Percentiles rank a stretch among this genome's conserved stretches.
These are phyloP conservation scores for Eucalyptus sp. DNA, from an alignment of 345 rosid species.

Conservation along the genomic window DNA sequence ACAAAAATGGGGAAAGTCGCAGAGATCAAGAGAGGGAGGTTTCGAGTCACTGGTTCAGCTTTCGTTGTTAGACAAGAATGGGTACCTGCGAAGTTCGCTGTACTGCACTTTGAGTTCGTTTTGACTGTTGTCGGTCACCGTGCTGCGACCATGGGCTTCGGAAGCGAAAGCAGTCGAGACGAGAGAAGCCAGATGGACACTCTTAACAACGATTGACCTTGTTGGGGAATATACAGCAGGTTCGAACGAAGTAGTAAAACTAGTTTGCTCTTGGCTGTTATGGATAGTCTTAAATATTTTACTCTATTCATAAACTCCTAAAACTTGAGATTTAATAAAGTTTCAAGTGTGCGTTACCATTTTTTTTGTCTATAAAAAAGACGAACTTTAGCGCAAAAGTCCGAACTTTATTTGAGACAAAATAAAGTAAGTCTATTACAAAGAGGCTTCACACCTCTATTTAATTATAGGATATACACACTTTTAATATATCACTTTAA, in stretches of 20 bases:
- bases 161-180: neutral
- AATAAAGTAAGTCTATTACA: no score
- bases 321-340: no score
- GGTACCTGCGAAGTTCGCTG: neutral
- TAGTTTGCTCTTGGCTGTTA: no score
- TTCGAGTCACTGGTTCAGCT: neutral
- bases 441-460: no score
- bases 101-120: neutral
- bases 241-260: neutral
- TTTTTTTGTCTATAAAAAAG: no score
- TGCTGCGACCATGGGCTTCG: neutral
- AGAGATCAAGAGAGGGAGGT: neutral
- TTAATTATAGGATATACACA: no score
- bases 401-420: no score
- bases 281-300: neutral
- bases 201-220: neutral
- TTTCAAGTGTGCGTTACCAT: no score
- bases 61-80: neutral
- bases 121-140: neutral
- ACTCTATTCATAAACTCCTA: no score
- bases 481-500: no score
- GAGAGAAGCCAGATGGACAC: neutral
- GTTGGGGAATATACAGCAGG: neutral
- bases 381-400: no score
- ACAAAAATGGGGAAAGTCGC: neutral